These are phyloP conservation scores for Lenwebbia sp. DNA, from an alignment of 345 rosid genomes.

Conservation along the genomic window DNA sequence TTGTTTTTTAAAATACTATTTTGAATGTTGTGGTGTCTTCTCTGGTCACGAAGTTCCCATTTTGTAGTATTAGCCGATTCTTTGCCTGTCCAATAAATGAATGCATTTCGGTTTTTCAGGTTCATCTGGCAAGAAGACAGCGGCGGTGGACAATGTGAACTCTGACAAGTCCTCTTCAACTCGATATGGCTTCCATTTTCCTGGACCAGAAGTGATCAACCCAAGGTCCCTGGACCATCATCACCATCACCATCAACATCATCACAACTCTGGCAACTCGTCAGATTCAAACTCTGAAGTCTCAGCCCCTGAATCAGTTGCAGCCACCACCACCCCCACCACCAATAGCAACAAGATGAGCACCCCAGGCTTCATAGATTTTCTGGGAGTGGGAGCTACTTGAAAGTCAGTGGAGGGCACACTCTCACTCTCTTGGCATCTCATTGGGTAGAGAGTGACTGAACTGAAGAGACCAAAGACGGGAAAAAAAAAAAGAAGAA, in stretches of 20 bases:
- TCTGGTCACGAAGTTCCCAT: neutral
- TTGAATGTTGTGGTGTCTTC: neutral
- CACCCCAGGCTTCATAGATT: constrained; percentile 3
- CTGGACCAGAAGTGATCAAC: neutral
- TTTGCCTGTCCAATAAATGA: neutral
- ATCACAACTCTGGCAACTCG: neutral
- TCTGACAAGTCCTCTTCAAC: neutral
- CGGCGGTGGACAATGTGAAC: neutral
- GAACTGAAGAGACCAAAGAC: neutral
- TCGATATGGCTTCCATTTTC: neutral
- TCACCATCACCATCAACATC: neutral
- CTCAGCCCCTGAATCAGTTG: constrained; percentile 2
- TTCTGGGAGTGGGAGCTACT: constrained; percentile 4
- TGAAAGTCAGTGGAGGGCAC: neutral
- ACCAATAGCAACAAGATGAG: neutral
- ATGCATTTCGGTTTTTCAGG: neutral
- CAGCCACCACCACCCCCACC: neutral
- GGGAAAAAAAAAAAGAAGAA: neutral
- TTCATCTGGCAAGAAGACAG: neutral
- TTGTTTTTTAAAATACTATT: neutral
- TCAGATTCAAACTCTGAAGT: neutral
- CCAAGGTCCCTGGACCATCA: neutral
- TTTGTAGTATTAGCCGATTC: neutral
- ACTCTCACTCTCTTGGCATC: neutral
- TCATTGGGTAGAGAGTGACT: neutral